Percentiles rank a stretch among this genome's conserved stretches.
Conservation (phyloP, 805 yeast species). For the Myxozyma vanderwaltii region DNA sequence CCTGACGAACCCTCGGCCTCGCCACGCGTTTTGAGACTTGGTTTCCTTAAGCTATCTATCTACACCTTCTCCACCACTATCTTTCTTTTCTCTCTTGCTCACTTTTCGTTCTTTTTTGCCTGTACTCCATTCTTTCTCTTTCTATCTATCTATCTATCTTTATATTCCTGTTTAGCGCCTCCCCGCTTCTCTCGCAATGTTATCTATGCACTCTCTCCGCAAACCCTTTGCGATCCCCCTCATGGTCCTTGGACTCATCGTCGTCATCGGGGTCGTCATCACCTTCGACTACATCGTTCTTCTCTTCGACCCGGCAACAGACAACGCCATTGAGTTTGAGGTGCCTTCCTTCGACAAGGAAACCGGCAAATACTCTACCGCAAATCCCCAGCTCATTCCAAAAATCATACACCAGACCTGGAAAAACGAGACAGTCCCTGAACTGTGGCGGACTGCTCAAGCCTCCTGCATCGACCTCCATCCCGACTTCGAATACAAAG, state of each 20-base stretch:
- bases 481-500: conserved; percentile 77
- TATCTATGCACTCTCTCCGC: conserved; percentile 12
- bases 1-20: too few relatives aligned
- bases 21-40: too few relatives aligned
- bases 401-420: conserved; percentile 93
- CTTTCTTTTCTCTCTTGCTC: background rate
- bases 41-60: too few relatives aligned
- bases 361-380: conserved; percentile 10
- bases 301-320: conserved; percentile 34
- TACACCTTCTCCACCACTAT: too few relatives aligned
- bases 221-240: conserved; percentile 28
- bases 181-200: background rate
- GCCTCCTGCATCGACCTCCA: conserved; percentile 73
- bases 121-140: background rate
- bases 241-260: conserved; percentile 24
- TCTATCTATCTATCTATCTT: too few relatives aligned
- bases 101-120: background rate
- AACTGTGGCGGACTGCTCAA: conserved; percentile 77
- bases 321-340: conserved; percentile 30
- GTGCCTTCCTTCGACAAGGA: conserved; percentile 18
- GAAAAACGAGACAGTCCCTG: conserved; percentile 76
- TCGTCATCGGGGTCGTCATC: conserved; percentile 23
- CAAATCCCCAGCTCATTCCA: conserved; percentile 62
- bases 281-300: conserved; percentile 33
- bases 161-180: background rate